Percentiles rank a stretch among this genome's conserved stretches.
phyloP scores from a whole-genome alignment of 176 grass and related monocot genomes.

The Carex cristatella region DNA sequence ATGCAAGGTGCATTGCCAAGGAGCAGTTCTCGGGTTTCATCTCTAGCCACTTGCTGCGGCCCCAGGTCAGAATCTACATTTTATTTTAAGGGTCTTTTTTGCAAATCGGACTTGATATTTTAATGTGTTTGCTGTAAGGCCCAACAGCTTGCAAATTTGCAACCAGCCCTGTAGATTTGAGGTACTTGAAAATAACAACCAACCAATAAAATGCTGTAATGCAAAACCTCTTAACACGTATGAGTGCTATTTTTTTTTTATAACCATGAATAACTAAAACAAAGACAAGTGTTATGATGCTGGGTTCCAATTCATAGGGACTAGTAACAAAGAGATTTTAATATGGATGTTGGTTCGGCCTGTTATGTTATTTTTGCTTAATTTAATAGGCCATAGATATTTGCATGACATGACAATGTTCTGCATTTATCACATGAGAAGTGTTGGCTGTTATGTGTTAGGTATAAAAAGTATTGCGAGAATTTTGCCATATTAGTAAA shows the following conservation, averaged over 20 bases:
- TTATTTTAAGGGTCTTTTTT: background rate
- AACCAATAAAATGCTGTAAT: background rate
- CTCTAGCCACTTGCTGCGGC: constrained; percentile 89
- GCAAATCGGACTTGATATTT: background rate
- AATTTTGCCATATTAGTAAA: background rate
- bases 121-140: background rate
- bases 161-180: background rate
- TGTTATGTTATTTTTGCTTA: background rate
- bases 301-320: background rate
- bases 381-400: background rate
- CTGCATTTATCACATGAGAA: background rate
- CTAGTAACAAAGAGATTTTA: background rate
- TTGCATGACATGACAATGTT: background rate
- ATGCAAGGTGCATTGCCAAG: constrained; percentile 81
- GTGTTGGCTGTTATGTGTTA: background rate
- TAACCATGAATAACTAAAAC: background rate
- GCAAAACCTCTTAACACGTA: background rate
- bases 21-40: constrained; percentile 99
- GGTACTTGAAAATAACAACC: background rate
- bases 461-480: background rate
- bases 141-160: background rate
- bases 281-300: background rate
- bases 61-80: constrained; percentile 53
- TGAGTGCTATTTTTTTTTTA: background rate
- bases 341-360: background rate